Evolutionary conservation across 768 basidiomycete species (phyloP), one percentile per base, ranked within the genome.

Genomic region (Pholiota microspora): DNA sequence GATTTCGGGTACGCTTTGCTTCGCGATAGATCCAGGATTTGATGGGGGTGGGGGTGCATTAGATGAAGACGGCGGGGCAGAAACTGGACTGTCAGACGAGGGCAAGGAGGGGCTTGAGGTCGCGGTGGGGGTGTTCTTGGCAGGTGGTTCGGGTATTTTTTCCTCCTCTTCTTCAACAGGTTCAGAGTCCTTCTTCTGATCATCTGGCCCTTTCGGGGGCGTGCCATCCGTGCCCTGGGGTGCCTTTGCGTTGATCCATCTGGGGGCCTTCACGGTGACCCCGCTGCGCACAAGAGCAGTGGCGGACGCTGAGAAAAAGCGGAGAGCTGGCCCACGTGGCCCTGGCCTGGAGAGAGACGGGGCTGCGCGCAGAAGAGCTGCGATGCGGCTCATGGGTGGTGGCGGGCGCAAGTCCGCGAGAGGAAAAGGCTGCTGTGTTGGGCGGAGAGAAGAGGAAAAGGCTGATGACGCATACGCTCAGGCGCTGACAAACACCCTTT

Each of bases 1-100:
- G 55, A 83, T 66, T 69, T 94, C 92, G 0, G 95, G 94, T 3
- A 97, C 86, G 13, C 89, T 86, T 54, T 90, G 91, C 61, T 91
- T 92, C 3, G 92, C 86, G 61, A 92, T 88, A 18, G 88, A 79
- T 60, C 59, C 76, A 35, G 65, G 75, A 54, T 57, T 72, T 58
- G 64, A 77, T 8, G 68, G 66, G 21, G 65, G 67, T 15, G 66
- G 54, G 0, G 67, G 50, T 1, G 64, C 42, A 5, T 61, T 49
- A 7, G 65, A 54, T 6, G 29, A 31, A 31, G 67, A 58, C 25
- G 64, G 53, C 3, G 66, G 48, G 7, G 59, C 18, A 2, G 67
- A 49, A 5, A 67, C 49, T 1, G 59, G 16, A 44, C 59, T 49
- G 25, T 46, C 49, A 7, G 61, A 57, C 7, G 59, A 53, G 10